phyloP scores from a whole-genome alignment of 495 filamentous ascomycete species.

The Chaetomium fimeti region DNA sequence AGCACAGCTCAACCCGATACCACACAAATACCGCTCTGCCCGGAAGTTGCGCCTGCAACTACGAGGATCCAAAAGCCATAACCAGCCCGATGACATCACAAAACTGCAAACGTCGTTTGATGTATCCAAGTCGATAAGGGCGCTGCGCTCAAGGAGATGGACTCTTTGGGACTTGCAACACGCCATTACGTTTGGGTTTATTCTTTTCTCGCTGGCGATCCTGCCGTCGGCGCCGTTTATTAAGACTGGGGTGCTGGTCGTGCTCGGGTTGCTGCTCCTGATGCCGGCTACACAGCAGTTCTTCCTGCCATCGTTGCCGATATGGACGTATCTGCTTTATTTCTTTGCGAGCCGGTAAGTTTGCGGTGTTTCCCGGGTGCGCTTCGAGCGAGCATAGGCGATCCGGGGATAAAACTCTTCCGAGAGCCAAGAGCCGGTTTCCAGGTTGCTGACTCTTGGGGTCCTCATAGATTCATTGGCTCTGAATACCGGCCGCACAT shows the following conservation, averaged over 20 bases:
- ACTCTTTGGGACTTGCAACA: conserved; percentile 85
- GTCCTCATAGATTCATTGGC: conserved; percentile 63
- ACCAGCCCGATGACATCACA: conserved; percentile 52
- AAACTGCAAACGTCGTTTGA: conserved; percentile 79
- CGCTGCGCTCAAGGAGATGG: conserved; percentile 75
- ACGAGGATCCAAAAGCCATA: conserved; percentile 63
- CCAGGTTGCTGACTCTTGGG: not conserved
- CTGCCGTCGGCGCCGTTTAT: conserved; percentile 70
- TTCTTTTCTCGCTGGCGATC: conserved; percentile 77
- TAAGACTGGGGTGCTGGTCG: conserved; percentile 66
- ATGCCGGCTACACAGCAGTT: conserved; percentile 90
- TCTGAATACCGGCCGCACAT: conserved; percentile 82
- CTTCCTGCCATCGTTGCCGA: conserved; percentile 81
- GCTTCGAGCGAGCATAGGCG: not conserved
- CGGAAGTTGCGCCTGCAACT: conserved; percentile 69
- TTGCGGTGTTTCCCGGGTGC: not conserved
- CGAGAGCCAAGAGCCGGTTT: not conserved
- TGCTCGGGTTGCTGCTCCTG: conserved; percentile 67
- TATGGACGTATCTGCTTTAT: conserved; percentile 79
- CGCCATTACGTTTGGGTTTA: conserved; percentile 65
- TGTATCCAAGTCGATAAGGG: conserved; percentile 66
- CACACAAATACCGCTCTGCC: conserved; percentile 69
- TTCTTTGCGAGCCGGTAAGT: conserved; percentile 90
- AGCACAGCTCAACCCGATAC: conserved; percentile 52
- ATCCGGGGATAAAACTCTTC: not conserved